Percentiles rank a stretch among this genome's conserved stretches.
Conservation (phyloP, 2,329 filamentous ascomycete species). For the Penicillium sp. region DNA sequence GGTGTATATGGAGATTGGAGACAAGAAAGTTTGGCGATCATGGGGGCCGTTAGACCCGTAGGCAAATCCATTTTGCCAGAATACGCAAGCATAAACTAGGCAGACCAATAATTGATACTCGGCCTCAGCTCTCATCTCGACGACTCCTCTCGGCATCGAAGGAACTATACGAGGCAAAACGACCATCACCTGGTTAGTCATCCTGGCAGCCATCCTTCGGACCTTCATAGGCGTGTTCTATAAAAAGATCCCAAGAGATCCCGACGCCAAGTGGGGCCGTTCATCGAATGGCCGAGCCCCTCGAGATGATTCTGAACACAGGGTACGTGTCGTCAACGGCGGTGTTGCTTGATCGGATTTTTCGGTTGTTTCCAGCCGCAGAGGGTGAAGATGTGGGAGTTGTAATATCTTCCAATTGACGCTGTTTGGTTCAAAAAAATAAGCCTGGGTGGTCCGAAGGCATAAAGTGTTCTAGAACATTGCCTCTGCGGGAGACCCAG, state of each 20-base stretch:
- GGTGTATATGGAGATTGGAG: background rate
- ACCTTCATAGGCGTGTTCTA: background rate
- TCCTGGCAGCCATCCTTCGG: background rate
- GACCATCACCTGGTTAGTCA: background rate
- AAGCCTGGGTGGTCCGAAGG: too few relatives aligned
- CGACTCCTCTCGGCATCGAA: background rate
- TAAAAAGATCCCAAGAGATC: constrained; percentile 1
- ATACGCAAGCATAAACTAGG: background rate
- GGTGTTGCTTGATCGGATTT: background rate
- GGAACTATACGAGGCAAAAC: background rate
- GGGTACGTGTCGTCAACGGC: background rate
- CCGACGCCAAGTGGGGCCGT: constrained; percentile 2
- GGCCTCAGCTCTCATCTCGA: background rate
- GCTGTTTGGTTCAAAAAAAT: too few relatives aligned
- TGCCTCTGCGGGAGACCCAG: too few relatives aligned
- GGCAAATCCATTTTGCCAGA: background rate
- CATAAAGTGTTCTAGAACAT: too few relatives aligned
- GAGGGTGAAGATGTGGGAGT: too few relatives aligned
- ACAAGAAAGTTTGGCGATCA: background rate
- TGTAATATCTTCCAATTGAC: too few relatives aligned
- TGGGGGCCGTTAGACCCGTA: background rate
- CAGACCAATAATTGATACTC: background rate
- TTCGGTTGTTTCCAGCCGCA: too few relatives aligned
- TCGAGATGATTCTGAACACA: background rate
- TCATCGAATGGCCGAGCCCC: constrained; percentile 2